Percentiles rank a stretch among this genome's conserved stretches.
phyloP scores from a whole-genome alignment of 345 rosid species.

The Moricandia arvensis region DNA sequence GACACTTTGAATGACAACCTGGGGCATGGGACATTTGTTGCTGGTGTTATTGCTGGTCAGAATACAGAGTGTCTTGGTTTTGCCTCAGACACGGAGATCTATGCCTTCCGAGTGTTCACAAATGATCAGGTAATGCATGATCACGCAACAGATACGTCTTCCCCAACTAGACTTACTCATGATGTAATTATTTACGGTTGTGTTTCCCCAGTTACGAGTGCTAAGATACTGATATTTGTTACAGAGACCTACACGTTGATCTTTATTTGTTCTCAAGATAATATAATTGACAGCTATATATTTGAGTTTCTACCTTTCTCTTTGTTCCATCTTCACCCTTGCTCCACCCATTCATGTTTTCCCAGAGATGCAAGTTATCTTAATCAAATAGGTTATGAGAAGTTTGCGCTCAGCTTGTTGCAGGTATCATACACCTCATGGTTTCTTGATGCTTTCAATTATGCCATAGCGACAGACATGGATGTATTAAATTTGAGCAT shows the following conservation, averaged over 20 bases:
- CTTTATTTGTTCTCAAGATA: background rate
- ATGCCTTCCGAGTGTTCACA: constrained; percentile 95
- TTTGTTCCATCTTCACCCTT: background rate
- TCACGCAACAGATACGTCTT: constrained; percentile 9
- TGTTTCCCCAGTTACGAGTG: background rate
- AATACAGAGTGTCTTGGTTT: constrained; percentile 91
- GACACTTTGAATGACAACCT: constrained; percentile 97
- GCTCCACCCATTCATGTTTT: background rate
- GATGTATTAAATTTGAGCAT: constrained; percentile 98
- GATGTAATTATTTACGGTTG: background rate
- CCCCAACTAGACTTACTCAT: constrained; percentile 2
- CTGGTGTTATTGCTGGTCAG: constrained; percentile 94
- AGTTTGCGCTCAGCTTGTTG: constrained; percentile 83
- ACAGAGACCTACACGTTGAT: background rate
- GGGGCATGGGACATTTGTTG: constrained; percentile 99
- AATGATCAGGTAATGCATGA: constrained; percentile 93
- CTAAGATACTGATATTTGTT: constrained; percentile 18
- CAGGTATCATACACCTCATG: constrained; percentile 99
- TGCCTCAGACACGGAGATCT: constrained; percentile 91
- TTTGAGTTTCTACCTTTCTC: constrained; percentile 15
- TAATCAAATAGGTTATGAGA: constrained; percentile 57
- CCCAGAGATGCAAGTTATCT: constrained; percentile 2
- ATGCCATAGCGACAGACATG: constrained; percentile 89
- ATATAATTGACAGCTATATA: constrained; percentile 4
- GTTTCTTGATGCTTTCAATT: constrained; percentile 98